Evolutionary conservation across 257 asterid genomes (phyloP).

Genomic region (Solanum microdontum): DNA sequence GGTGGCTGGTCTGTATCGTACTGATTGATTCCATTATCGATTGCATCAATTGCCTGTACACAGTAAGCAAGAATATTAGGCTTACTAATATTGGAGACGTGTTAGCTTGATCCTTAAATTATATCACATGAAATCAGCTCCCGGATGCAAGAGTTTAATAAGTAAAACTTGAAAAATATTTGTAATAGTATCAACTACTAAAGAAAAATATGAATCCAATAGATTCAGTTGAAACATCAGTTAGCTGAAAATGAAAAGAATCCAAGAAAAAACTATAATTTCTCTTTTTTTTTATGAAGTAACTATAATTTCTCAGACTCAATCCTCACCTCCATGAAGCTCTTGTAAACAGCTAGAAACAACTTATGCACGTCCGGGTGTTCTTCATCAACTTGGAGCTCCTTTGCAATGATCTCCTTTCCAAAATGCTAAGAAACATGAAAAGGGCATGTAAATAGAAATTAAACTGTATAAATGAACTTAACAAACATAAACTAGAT

Average conservation of each 20-base stretch:
- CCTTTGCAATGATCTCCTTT: constrained; percentile 12
- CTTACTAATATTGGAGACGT: not conserved
- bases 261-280: not conserved
- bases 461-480: not conserved
- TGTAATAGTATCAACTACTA: not conserved
- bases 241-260: not conserved
- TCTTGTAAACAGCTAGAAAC: constrained; percentile 10
- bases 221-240: not conserved
- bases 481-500: not conserved
- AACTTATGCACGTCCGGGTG: constrained; percentile 12
- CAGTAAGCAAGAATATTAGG: not conserved
- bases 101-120: not conserved
- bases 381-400: constrained; percentile 7
- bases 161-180: not conserved
- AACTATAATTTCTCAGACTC: not conserved
- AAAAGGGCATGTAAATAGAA: not conserved
- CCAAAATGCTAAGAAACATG: constrained; percentile 5
- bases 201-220: not conserved
- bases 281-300: not conserved
- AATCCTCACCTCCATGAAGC: constrained; percentile 12
- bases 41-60: constrained; percentile 17
- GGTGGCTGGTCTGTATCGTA: constrained; percentile 13
- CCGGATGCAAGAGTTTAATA: not conserved
- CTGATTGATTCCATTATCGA: constrained; percentile 21
- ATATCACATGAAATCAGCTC: not conserved